phyloP scores from a whole-genome alignment of 1,139 yeast species.

The Candida sojae region DNA sequence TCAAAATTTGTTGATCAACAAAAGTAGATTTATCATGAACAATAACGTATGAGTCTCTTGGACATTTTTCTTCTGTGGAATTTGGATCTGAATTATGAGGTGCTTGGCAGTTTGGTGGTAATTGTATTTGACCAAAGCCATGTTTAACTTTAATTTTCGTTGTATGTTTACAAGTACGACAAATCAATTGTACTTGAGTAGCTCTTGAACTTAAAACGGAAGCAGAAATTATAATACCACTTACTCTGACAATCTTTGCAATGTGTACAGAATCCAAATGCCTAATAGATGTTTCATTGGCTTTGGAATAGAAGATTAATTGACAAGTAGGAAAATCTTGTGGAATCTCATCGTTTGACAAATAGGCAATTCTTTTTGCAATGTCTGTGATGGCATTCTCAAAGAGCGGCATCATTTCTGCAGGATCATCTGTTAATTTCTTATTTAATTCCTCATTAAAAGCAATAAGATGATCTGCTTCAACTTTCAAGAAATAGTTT shows the following conservation, averaged over 20 bases:
- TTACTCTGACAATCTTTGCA: slow-evolving; percentile 83
- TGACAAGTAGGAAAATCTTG: slow-evolving; percentile 78
- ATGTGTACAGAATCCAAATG: slow-evolving; percentile 86
- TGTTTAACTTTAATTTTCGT: slow-evolving; percentile 64
- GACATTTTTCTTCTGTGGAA: slow-evolving; percentile 67
- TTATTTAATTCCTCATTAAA: slow-evolving; percentile 90
- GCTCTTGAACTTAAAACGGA: slow-evolving; percentile 90
- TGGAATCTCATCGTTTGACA: slow-evolving; percentile 58
- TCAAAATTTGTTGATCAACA: slow-evolving; percentile 91
- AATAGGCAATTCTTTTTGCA: slow-evolving; percentile 75
- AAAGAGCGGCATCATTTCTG: slow-evolving; percentile 85
- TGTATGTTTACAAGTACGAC: slow-evolving; percentile 86
- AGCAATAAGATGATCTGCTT: slow-evolving; percentile 82
- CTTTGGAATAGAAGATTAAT: slow-evolving; percentile 71
- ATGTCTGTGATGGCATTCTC: slow-evolving; percentile 90
- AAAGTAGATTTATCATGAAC: slow-evolving; percentile 91
- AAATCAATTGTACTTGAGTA: slow-evolving; percentile 78
- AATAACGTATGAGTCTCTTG: slow-evolving; percentile 88
- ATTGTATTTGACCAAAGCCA: slow-evolving; percentile 76
- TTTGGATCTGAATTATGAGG: slow-evolving; percentile 41
- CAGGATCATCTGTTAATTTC: slow-evolving; percentile 80
- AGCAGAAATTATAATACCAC: slow-evolving; percentile 92
- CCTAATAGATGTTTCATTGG: slow-evolving; percentile 74
- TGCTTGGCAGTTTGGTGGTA: slow-evolving; percentile 78
- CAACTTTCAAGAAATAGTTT: slow-evolving; percentile 71